Conservation (phyloP, 495 filamentous ascomycete genomes). For the Daldinia bambusicola region DNA sequence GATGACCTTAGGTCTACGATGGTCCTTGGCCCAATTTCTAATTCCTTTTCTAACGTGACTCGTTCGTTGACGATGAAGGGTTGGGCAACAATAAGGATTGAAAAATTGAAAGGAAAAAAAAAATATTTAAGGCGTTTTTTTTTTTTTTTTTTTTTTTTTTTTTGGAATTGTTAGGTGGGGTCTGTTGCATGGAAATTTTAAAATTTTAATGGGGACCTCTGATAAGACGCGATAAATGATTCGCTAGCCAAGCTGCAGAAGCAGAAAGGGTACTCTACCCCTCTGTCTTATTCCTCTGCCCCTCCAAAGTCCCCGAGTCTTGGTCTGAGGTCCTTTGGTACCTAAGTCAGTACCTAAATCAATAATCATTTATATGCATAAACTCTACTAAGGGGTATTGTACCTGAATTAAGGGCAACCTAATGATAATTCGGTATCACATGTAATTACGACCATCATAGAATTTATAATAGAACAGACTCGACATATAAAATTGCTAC, state of each 20-base stretch:
- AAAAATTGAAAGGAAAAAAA: conserved; percentile 20
- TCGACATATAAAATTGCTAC: too few relatives aligned
- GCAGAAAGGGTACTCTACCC: neutral
- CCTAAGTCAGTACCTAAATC: too few relatives aligned
- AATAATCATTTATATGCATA: neutral
- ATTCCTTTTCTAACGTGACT: conserved; percentile 1
- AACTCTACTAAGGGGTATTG: neutral
- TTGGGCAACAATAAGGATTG: conserved; percentile 23
- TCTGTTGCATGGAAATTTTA: conserved; percentile 28
- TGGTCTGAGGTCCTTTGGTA: too few relatives aligned
- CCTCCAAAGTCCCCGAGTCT: neutral
- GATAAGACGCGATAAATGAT: neutral
- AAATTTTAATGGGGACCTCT: conserved; percentile 6
- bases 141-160: too few relatives aligned
- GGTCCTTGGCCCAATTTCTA: conserved; percentile 22
- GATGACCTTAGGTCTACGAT: conserved; percentile 41
- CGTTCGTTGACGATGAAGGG: conserved; percentile 3
- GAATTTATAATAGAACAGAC: too few relatives aligned
- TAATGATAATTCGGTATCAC: too few relatives aligned
- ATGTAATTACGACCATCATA: too few relatives aligned
- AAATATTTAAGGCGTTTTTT: conserved; percentile 27
- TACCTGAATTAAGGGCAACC: neutral
- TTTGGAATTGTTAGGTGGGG: conserved; percentile 40
- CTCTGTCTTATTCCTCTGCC: neutral
- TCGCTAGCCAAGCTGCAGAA: neutral